phyloP scores from a whole-genome alignment of 495 filamentous ascomycete species.

The Jackrogersella minutella region DNA sequence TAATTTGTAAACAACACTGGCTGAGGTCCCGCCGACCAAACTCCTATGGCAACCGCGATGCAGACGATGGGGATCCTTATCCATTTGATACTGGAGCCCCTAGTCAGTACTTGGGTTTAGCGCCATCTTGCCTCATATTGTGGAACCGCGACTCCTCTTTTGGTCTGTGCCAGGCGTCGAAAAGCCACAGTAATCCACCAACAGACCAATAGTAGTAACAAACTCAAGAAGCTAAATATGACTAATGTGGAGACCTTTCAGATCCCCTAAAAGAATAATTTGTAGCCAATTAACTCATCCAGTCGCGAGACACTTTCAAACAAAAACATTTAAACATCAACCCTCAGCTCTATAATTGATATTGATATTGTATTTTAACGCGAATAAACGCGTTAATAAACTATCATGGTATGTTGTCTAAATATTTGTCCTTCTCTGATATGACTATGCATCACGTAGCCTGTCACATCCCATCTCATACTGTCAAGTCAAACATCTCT shows the following conservation, averaged over 20 bases:
- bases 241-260: not conserved
- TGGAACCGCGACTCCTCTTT: not conserved
- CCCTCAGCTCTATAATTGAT: constrained; percentile 19
- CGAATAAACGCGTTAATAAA: constrained; percentile 21
- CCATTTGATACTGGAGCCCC: not conserved
- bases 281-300: constrained; percentile 21
- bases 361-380: constrained; percentile 28
- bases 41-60: constrained; percentile 36
- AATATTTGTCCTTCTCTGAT: not conserved
- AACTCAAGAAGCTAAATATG: not conserved
- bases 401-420: constrained; percentile 29
- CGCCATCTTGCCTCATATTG: constrained; percentile 11
- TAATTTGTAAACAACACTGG: constrained; percentile 38
- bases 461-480: not conserved
- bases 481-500: not conserved
- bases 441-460: not conserved
- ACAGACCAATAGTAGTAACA: too few relatives aligned
- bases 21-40: constrained; percentile 11
- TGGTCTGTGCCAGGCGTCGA: not conserved
- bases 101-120: too few relatives aligned
- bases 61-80: not conserved
- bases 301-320: constrained; percentile 28
- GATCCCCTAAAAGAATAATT: constrained; percentile 8
- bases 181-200: too few relatives aligned
- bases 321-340: constrained; percentile 29